Evolutionary conservation across 2,329 filamentous ascomycete species (phyloP).

Genomic region (Neoarthrinium moseri): DNA sequence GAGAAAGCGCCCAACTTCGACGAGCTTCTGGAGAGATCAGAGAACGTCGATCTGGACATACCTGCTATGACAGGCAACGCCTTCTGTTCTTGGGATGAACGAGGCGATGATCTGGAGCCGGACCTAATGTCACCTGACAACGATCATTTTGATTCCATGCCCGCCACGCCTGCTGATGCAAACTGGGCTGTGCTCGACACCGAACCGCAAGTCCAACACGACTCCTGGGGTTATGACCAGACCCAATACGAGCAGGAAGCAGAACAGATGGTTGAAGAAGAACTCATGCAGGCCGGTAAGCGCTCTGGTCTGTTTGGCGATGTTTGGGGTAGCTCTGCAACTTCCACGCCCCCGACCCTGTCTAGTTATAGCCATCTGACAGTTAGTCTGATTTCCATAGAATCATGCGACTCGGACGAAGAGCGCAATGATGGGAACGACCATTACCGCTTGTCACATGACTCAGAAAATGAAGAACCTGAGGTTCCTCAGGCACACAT

Average conservation of each 20-base stretch:
- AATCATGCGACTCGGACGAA: constrained; percentile 21
- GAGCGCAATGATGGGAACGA: constrained; percentile 13
- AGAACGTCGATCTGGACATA: no score
- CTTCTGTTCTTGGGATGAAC: constrained; percentile 9
- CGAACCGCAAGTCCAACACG: constrained; percentile 6
- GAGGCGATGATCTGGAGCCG: neutral
- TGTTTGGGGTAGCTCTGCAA: constrained; percentile 16
- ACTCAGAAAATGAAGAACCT: constrained; percentile 12
- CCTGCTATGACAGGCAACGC: constrained; percentile 1
- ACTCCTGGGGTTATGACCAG: constrained; percentile 15
- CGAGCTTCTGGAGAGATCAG: neutral
- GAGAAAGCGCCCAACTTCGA: neutral
- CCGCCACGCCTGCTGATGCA: constrained; percentile 1
- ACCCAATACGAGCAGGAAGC: constrained; percentile 17
- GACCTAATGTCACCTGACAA: neutral
- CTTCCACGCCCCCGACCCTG: constrained; percentile 15
- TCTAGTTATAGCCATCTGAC: constrained; percentile 15
- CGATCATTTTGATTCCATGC: constrained; percentile 1
- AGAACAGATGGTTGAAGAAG: constrained; percentile 20
- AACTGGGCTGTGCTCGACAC: neutral
- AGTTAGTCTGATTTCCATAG: constrained; percentile 26
- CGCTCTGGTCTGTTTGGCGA: constrained; percentile 20
- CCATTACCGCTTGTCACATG: constrained; percentile 13
- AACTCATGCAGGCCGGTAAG: constrained; percentile 26
- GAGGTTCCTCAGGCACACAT: neutral